Evolutionary conservation across 2,329 filamentous ascomycete genomes (phyloP).

Genomic region (Penicillium carneum): DNA sequence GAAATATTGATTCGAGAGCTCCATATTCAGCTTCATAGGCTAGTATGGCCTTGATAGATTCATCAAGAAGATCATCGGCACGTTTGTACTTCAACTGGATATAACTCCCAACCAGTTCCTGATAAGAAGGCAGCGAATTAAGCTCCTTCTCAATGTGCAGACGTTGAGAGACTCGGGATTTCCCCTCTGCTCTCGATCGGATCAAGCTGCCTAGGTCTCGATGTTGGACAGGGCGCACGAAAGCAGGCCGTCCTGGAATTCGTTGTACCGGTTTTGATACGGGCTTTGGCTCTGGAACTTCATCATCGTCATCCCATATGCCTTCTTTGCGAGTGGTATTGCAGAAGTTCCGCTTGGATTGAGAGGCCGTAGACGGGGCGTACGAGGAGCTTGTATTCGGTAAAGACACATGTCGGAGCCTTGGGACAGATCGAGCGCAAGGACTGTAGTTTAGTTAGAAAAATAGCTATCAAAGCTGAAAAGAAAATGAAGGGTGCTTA

Average conservation of each 20-base stretch:
- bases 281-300: neutral
- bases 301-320: constrained; percentile 19
- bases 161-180: neutral
- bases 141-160: neutral
- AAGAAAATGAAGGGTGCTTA: neutral
- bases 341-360: constrained; percentile 1
- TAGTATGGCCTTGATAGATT: neutral
- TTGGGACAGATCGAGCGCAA: neutral
- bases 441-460: constrained; percentile 11
- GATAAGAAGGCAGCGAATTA: neutral
- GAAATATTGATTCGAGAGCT: neutral
- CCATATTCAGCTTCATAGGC: neutral
- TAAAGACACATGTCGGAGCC: neutral
- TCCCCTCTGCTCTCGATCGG: constrained; percentile 1
- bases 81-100: constrained; percentile 14
- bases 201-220: constrained; percentile 12
- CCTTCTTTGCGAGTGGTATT: neutral
- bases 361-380: neutral
- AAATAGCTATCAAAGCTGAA: neutral
- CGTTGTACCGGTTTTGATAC: neutral
- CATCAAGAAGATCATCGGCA: constrained; percentile 2
- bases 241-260: neutral
- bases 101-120: neutral
- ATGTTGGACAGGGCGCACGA: neutral
- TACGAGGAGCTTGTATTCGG: neutral